phyloP scores from a whole-genome alignment of 805 yeast genomes.

The Phaffomyces antillensis region DNA sequence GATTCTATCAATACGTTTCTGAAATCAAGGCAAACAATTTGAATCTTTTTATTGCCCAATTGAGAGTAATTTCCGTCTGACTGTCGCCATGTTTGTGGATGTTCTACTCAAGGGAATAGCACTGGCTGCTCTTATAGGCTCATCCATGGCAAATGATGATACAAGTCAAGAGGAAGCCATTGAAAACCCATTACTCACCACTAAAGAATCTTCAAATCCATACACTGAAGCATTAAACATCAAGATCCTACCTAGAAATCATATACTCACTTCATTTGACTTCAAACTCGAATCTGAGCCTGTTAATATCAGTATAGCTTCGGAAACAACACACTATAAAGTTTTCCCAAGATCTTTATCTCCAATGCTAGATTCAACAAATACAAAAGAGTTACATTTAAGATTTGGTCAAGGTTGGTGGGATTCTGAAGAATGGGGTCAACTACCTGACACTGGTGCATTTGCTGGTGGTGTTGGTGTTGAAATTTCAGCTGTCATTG shows the following conservation, averaged over 20 bases:
- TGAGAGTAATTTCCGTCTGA: no score
- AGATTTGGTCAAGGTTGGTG: slow-evolving; percentile 94
- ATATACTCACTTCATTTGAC: slow-evolving; percentile 60
- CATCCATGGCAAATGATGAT: neutral
- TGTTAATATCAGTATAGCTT: slow-evolving; percentile 16
- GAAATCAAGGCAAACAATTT: no score
- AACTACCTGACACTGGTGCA: slow-evolving; percentile 63
- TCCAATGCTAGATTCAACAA: slow-evolving; percentile 61
- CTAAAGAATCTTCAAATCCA: slow-evolving; percentile 21
- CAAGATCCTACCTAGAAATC: slow-evolving; percentile 68
- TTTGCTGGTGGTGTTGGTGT: slow-evolving; percentile 91
- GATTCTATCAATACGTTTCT: no score
- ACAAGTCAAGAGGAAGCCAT: neutral
- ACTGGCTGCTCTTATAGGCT: neutral
- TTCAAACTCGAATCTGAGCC: slow-evolving; percentile 57
- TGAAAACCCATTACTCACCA: slow-evolving; percentile 2
- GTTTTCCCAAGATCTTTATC: slow-evolving; percentile 78
- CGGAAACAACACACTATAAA: slow-evolving; percentile 41
- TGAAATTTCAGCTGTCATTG: slow-evolving; percentile 83
- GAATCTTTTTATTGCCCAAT: no score
- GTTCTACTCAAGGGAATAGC: neutral
- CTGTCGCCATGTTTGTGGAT: neutral
- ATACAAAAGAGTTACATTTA: slow-evolving; percentile 70
- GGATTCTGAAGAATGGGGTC: slow-evolving; percentile 87
- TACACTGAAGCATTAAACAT: slow-evolving; percentile 58